Evolutionary conservation across 495 filamentous ascomycete genomes (phyloP), one percentile per base, ranked within the genome.

Genomic region (Acidiella bohemica): DNA sequence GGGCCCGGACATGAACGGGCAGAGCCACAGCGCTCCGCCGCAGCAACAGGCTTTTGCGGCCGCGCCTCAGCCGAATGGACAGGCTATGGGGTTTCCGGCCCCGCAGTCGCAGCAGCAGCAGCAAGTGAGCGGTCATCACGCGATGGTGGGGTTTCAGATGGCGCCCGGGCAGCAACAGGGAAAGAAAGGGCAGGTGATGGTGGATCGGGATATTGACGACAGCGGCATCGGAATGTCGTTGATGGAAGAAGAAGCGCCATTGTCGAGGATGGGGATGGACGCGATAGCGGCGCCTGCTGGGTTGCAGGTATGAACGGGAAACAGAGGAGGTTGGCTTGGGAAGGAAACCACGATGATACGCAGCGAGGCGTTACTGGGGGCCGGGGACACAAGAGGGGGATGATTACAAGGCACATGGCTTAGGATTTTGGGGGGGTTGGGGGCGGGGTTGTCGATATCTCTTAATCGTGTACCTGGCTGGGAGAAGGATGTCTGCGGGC

Each of bases 191-290:
- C 22, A n/a, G 21, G 3, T 11, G 36, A 33, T 30, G 32, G 21
- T 29, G 7, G 32, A 28, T 5, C 39, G 33, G 3, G 56, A 58
- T 43, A 74, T 69, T 39, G 79, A 84, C 46, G 79, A 84, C 55
- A 80, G 76, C 47, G 79, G 75, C 10, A 81, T 84, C 41, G 74
- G 74, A 3, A 76, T 82, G 53, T 51, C 66, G 41, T 70, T 73
- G 7, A 70, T 72, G 4, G 73, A 78, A 16, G 72, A 75, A 40
- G 70, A 75, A 11, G 65, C 25, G 25, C 25, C 8, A 12, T 39
- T 30, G n/a, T n/a, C n/a, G n/a, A n/a, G n/a, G n/a, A n/a, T n/a
- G n/a, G n/a, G n/a, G n/a, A n/a, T n/a, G n/a, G n/a, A n/a, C n/a
- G n/a, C n/a, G n/a, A n/a, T n/a, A n/a, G n/a, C n/a, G n/a, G n/a